phyloP scores from a whole-genome alignment of 208 protist genomes.

The Porcisia deanei region DNA sequence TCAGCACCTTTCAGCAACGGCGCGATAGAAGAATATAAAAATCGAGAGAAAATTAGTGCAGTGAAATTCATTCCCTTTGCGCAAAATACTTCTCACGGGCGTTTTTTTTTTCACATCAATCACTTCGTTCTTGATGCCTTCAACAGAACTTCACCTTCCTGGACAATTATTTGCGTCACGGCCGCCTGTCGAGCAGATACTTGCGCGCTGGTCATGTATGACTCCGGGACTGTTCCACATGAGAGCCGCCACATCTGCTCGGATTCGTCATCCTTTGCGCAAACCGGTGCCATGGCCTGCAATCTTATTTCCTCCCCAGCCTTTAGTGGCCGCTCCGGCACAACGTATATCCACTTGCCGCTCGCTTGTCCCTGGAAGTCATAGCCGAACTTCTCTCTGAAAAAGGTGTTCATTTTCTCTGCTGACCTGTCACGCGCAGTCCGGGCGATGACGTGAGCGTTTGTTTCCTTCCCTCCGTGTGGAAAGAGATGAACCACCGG shows the following conservation, averaged over 20 bases:
- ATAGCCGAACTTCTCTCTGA: slow-evolving; percentile 48
- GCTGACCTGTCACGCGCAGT: slow-evolving; percentile 41
- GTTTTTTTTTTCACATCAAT: not conserved
- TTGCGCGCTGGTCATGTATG: slow-evolving; percentile 61
- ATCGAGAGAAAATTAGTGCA: not conserved
- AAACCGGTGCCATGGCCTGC: slow-evolving; percentile 90
- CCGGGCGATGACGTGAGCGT: slow-evolving; percentile 71
- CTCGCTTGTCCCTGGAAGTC: slow-evolving; percentile 50
- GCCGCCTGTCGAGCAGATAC: slow-evolving; percentile 44
- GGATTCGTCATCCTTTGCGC: slow-evolving; percentile 74
- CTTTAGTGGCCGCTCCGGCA: slow-evolving; percentile 47
- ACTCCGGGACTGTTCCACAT: slow-evolving; percentile 64
- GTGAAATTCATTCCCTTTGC: not conserved
- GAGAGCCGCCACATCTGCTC: slow-evolving; percentile 88
- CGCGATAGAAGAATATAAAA: not conserved
- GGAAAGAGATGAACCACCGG: slow-evolving; percentile 89
- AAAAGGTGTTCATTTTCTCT: slow-evolving; percentile 57
- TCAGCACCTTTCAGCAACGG: not conserved
- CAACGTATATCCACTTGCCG: slow-evolving; percentile 80
- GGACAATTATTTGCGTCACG: slow-evolving; percentile 54
- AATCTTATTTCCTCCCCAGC: slow-evolving; percentile 76
- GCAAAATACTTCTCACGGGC: not conserved
- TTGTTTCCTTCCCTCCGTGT: slow-evolving; percentile 76
- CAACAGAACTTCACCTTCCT: slow-evolving; percentile 35
- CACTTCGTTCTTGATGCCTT: slow-evolving; percentile 15